A percentile compares a stretch with the other conserved stretches of the same genome.
phyloP scores from a whole-genome alignment of 148 eudicot species.

The Heliosperma pusillum region DNA sequence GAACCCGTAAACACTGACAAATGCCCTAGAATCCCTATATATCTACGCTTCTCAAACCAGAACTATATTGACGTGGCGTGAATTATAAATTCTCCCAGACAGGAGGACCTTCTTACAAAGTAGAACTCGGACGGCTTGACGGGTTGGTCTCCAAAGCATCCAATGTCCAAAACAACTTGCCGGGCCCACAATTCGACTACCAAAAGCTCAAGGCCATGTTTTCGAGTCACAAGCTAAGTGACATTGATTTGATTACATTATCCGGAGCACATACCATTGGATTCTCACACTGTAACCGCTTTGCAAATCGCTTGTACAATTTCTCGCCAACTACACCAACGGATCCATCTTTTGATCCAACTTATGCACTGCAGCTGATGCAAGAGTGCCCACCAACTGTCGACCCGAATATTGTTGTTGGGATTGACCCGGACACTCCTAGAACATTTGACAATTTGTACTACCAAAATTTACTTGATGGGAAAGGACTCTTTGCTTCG shows the following conservation, averaged over 20 bases:
- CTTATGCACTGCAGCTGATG: constrained; percentile 47
- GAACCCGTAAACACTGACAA: too few species aligned
- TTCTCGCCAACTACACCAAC: constrained; percentile 37
- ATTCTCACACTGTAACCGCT: constrained; percentile 54
- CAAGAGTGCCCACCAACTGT: constrained; percentile 41
- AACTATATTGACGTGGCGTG: too few species aligned
- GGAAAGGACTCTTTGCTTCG: constrained; percentile 60
- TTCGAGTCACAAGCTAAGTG: not conserved
- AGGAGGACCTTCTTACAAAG: constrained; percentile 11
- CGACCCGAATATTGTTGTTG: constrained; percentile 34
- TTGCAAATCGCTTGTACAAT: constrained; percentile 49
- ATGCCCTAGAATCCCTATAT: too few species aligned
- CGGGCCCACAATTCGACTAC: not conserved
- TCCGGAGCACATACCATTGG: constrained; percentile 29
- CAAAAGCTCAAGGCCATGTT: constrained; percentile 13
- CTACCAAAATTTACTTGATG: constrained; percentile 42
- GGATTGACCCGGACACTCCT: constrained; percentile 55
- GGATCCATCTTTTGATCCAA: constrained; percentile 47
- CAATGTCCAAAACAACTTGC: not conserved
- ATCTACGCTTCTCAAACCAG: too few species aligned
- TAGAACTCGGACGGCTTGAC: constrained; percentile 14
- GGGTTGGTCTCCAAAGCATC: constrained; percentile 13
- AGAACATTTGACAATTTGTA: constrained; percentile 47
- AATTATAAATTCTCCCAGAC: constrained; percentile 1
- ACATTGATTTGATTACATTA: constrained; percentile 2